Base-by-base conservation (phyloP, 495 filamentous ascomycete genomes). In the Astrocystis sublimbata region DNA sequence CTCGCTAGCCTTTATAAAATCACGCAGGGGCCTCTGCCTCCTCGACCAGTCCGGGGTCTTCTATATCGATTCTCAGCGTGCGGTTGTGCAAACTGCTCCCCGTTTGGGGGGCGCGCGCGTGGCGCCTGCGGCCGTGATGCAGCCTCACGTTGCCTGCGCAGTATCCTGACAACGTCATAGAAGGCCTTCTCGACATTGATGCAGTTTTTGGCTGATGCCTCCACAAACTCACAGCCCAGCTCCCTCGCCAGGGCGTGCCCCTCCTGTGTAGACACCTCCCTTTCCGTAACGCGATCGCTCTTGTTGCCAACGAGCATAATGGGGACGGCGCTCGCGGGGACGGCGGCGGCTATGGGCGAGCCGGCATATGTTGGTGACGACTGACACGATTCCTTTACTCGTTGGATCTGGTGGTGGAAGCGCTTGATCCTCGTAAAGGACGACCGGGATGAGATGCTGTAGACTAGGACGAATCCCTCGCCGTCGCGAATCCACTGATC, bases 281-380 rank as follows among this genome's bases (percentile, higher is more conserved):
- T 86, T 76, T 98, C 96, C 13, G 93, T 93, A 17, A 94, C 91
- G 62, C 93, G 84, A 78, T 98, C 94, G 79, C 91, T 94, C 81
- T 98, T 98, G 78, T 98, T 98, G 38, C 96, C 94, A 28, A 98
- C 94, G 33, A 98, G 82, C 94, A 98, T 98, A 59, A 98, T 92
- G 17, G 94, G 94, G 2, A 93, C 91, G 10, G 89, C 89, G 31
- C 86, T 83, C 31, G 82, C 75, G 0, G 83, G 78, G 43, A 70
- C 75, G 51, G 70, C 68, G n/a, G 78, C 72, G 45, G 82, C 77
- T 71, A 86, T 76, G 15, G 83, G 78, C 12, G 87, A 84, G 19
- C 86, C 81, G 21, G 83, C 79, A 65, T 86, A 86, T 36, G 92
- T 84, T 21, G 92, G 87, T 50, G 92, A 91, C 47, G 90, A 89